Percentiles rank a stretch among this genome's conserved stretches.
Evolutionary conservation across 225 moss, liverwort and hornwort species (phyloP).

Genomic region (Thuidium tamariscinum): DNA sequence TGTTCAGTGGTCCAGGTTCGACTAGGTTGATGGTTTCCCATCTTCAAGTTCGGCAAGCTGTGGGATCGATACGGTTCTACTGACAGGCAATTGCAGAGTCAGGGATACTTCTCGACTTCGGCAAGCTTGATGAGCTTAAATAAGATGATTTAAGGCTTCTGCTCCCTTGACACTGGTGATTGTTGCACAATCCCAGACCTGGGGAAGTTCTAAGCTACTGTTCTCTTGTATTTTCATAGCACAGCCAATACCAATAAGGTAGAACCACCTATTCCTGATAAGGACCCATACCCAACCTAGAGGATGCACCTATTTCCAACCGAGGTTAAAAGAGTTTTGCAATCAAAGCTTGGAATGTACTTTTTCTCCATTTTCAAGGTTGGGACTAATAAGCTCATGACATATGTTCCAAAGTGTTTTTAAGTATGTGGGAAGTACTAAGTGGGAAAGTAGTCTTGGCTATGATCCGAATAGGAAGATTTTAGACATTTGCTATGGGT

Average conservation of each 20-base stretch:
- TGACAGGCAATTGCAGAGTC: neutral
- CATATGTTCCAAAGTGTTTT: too few species aligned
- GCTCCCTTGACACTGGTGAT: neutral
- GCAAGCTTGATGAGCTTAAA: neutral
- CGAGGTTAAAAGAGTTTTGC: too few species aligned
- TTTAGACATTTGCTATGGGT: too few species aligned
- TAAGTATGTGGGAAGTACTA: too few species aligned
- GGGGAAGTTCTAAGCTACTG: neutral
- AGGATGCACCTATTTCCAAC: too few species aligned
- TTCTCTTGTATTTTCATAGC: neutral
- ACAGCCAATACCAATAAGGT: neutral
- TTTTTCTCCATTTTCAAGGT: too few species aligned
- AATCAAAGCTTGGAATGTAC: too few species aligned
- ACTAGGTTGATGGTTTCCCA: neutral
- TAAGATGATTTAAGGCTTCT: neutral
- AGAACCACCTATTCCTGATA: too few species aligned
- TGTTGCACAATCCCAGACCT: neutral
- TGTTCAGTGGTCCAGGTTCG: neutral
- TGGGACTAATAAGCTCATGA: too few species aligned
- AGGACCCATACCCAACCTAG: too few species aligned
- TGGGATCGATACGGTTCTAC: neutral
- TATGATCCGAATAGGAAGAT: too few species aligned
- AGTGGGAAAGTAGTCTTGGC: too few species aligned
- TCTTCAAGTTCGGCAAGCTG: neutral
- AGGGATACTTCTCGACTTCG: neutral